A percentile compares a stretch with the other conserved stretches of the same genome.
phyloP scores from a whole-genome alignment of 805 yeast genomes.

The Saccharomyces cerevisiae region DNA sequence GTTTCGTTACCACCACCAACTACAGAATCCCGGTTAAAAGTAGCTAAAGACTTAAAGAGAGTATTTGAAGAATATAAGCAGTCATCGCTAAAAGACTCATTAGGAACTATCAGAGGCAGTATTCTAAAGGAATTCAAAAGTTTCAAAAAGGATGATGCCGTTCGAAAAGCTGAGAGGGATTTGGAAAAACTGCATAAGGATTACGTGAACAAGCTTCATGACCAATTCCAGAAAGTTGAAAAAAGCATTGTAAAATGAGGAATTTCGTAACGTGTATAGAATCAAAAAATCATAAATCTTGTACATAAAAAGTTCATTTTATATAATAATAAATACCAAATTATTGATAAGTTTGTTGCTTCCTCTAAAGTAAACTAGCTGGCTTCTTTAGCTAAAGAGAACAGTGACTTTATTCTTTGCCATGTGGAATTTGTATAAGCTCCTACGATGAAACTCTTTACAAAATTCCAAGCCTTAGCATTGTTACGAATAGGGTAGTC shows the following conservation, averaged over 20 bases:
- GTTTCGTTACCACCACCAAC: conserved; percentile 72
- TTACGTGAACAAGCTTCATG: conserved; percentile 50
- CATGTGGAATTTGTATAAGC: conserved; percentile 74
- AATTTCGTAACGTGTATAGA: neutral
- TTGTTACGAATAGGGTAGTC: conserved; percentile 87
- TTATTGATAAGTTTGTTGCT: neutral
- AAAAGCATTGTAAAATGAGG: conserved; percentile 31
- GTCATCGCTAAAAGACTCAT: conserved; percentile 39
- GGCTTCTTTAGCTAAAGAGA: conserved; percentile 43
- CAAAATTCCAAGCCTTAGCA: conserved; percentile 82
- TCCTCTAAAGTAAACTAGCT: conserved; percentile 2
- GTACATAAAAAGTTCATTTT: neutral
- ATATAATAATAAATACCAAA: neutral
- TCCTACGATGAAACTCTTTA: conserved; percentile 68
- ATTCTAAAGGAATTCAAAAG: conserved; percentile 48
- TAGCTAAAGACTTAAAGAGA: conserved; percentile 54
- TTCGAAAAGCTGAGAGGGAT: conserved; percentile 46
- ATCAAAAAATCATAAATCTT: neutral
- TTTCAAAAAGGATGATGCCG: conserved; percentile 44
- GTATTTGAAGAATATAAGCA: conserved; percentile 55
- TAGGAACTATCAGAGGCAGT: conserved; percentile 51
- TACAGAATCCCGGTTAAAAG: conserved; percentile 50
- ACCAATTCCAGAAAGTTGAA: conserved; percentile 49
- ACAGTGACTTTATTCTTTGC: conserved; percentile 52
- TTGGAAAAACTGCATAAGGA: conserved; percentile 65